Percentiles rank a stretch among this genome's conserved stretches.
phyloP scores from a whole-genome alignment of 768 basidiomycete species.

The Hericium alpestre region DNA sequence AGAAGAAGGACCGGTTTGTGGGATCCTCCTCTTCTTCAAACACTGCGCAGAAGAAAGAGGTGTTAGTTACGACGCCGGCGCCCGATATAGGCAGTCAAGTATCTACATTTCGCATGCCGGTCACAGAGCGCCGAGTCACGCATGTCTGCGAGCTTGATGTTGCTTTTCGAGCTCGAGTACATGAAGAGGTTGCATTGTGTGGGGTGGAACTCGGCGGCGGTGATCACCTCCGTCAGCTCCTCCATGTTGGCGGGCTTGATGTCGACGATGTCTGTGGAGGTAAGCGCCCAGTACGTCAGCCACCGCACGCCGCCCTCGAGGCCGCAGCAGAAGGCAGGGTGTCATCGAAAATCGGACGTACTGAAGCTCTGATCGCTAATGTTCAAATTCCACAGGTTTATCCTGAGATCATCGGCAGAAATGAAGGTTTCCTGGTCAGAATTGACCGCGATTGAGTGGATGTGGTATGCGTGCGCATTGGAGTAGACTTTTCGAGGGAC shows the following conservation, averaged over 20 bases:
- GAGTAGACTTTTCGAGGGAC: constrained; percentile 99
- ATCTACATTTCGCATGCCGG: constrained; percentile 87
- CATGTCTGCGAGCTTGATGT: constrained; percentile 99
- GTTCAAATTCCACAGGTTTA: constrained; percentile 98
- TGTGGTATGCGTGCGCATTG: constrained; percentile 99
- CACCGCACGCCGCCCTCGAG: background rate
- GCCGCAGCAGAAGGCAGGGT: background rate
- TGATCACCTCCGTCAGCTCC: constrained; percentile 98
- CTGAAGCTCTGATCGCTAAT: constrained; percentile 99
- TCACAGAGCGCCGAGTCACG: constrained; percentile 96
- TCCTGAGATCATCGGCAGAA: constrained; percentile 93
- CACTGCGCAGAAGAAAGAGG: constrained; percentile 36
- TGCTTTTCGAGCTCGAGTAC: constrained; percentile 99
- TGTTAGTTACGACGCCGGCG: background rate
- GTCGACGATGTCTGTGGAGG: constrained; percentile 86
- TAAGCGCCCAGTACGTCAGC: constrained; percentile 4
- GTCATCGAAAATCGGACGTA: constrained; percentile 32
- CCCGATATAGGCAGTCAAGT: background rate
- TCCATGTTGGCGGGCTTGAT: constrained; percentile 99
- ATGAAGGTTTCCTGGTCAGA: constrained; percentile 99
- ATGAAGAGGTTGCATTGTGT: constrained; percentile 96
- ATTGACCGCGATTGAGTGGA: constrained; percentile 99
- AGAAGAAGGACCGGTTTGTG: constrained; percentile 95
- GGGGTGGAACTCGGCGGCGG: constrained; percentile 98
- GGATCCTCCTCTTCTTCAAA: constrained; percentile 99